phyloP scores from a whole-genome alignment of 495 filamentous ascomycete species.

The Halenospora varia region DNA sequence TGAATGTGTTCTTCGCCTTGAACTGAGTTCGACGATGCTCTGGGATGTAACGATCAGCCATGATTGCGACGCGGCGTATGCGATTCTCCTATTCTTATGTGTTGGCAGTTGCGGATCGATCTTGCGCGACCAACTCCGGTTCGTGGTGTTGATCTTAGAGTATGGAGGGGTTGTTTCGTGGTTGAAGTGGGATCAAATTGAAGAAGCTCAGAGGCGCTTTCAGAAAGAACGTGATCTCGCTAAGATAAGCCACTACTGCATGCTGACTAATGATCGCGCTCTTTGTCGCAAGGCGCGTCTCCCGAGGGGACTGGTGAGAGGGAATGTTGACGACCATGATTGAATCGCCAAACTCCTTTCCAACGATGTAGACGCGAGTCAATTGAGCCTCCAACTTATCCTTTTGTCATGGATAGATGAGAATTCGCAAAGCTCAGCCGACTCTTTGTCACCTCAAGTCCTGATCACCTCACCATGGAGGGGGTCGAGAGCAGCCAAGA shows the following conservation, averaged over 20 bases:
- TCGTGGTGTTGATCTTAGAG: constrained; percentile 9
- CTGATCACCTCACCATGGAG: constrained; percentile 22
- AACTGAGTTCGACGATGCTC: constrained; percentile 98
- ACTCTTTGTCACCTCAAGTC: too few relatives aligned
- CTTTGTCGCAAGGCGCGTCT: constrained; percentile 11
- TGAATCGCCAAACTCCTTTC: too few relatives aligned
- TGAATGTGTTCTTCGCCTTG: constrained; percentile 98
- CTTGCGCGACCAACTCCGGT: constrained; percentile 6
- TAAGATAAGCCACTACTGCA: constrained; percentile 4
- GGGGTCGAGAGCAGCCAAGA: constrained; percentile 20
- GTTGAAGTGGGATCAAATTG: constrained; percentile 31
- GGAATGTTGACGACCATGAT: constrained; percentile 7
- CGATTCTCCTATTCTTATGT: neutral
- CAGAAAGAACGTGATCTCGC: constrained; percentile 31
- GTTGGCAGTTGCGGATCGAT: neutral
- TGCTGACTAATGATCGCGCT: constrained; percentile 5
- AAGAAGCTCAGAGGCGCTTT: constrained; percentile 35
- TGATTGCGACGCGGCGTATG: constrained; percentile 46
- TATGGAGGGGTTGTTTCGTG: constrained; percentile 23
- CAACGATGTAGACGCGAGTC: too few relatives aligned
- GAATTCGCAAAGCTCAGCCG: too few relatives aligned
- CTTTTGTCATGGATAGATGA: too few relatives aligned
- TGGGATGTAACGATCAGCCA: constrained; percentile 98
- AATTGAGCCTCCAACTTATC: too few relatives aligned
- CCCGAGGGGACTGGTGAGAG: neutral